A percentile compares a stretch with the other conserved stretches of the same genome.
phyloP scores from a whole-genome alignment of 768 basidiomycete genomes.

The Boletus huronensis region DNA sequence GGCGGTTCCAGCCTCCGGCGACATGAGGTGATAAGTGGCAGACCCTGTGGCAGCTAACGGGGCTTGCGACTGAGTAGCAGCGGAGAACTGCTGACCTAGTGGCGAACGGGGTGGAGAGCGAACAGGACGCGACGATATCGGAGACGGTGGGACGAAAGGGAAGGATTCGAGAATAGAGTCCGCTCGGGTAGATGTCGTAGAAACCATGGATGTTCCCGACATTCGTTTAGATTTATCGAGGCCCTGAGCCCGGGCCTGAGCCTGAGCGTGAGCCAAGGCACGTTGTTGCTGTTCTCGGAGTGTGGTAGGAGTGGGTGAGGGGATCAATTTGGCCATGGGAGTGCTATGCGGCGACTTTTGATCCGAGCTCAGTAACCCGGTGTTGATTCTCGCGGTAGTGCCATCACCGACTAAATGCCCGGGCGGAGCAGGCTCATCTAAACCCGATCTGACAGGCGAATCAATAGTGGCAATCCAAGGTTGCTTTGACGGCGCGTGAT shows the following conservation, averaged over 20 bases:
- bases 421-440: conserved; percentile 39
- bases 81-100: conserved; percentile 54
- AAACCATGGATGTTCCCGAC: conserved; percentile 64
- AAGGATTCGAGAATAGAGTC: conserved; percentile 86
- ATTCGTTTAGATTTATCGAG: conserved; percentile 45
- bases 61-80: conserved; percentile 14
- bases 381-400: conserved; percentile 65
- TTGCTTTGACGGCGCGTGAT: conserved; percentile 32
- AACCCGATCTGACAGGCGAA: conserved; percentile 33
- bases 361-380: conserved; percentile 43
- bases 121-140: conserved; percentile 77
- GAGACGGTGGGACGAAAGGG: conserved; percentile 87
- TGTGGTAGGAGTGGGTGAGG: conserved; percentile 31
- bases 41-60: conserved; percentile 1
- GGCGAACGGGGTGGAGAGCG: conserved; percentile 76
- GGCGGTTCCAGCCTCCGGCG: conserved; percentile 14
- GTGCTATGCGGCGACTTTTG: conserved; percentile 52
- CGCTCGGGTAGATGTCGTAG: conserved; percentile 66
- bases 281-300: conserved; percentile 68
- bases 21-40: neutral
- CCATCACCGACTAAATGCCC: conserved; percentile 61
- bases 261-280: conserved; percentile 59
- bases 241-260: conserved; percentile 53
- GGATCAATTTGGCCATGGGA: conserved; percentile 60
- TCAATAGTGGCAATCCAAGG: conserved; percentile 15